Evolutionary conservation across 2,329 filamentous ascomycete genomes (phyloP), one percentile per base, ranked within the genome.

Genomic region (Reticulascus tulasneorum): DNA sequence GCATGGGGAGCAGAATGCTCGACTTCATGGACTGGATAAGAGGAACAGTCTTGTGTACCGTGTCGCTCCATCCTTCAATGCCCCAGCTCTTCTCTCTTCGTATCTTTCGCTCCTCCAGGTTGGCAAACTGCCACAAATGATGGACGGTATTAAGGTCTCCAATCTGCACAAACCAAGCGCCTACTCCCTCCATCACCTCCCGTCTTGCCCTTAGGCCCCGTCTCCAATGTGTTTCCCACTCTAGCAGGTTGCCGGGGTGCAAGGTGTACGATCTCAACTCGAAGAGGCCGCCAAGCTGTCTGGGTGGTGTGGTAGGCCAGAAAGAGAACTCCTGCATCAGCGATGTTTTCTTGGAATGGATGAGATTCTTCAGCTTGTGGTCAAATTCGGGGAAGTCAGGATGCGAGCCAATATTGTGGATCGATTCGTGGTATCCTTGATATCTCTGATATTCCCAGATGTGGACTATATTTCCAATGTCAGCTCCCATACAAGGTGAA

Each of bases 381-480:
- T 95, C 87, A 57, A 96, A 96, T 9, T 77, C 83, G 48, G 81
- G 67, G 60, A 88, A 97, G 13, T 89, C 88, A 45, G 87, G 85
- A 53, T 94, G 87, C 50, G 75, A 69, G 42, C 86, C 80, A 48
- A 97, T 95, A 50, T 76, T 79, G 68, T 96, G 78, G 29, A 95
- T 75, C 15, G 93, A 97, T 42, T 84, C 81, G 64, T 98, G 93
- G 64, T 97, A 97, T 43, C 93, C 93, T 51, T 90, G 77, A 66
- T 97, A 98, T 53, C 90, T 84, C 64, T 97, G 90, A 63, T 98
- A 98, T 64, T 98, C 93, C 93, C 93, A 98, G 55, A 98, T 98
- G 61, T 98, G 93, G 33, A 98, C 93, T 97, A 52, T 34, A 28
- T 12, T 13, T n/a, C 37, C 33, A 42, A 29, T 29, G 24, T 42